phyloP scores from a whole-genome alignment of 192 early-diverging fungal genomes.

The Linnemannia exigua region DNA sequence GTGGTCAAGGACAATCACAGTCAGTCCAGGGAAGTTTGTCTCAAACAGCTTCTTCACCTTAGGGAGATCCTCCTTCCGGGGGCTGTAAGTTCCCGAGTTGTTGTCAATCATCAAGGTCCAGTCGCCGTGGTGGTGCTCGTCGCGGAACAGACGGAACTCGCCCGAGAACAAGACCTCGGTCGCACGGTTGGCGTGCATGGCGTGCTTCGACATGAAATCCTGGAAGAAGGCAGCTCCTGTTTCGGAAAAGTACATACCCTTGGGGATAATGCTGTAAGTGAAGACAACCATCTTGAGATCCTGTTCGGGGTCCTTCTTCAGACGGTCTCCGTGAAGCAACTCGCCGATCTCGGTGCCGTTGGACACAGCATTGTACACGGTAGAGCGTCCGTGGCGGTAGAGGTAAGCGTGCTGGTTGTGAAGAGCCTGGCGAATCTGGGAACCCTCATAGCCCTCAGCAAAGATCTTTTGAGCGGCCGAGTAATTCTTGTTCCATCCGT shows the following conservation, averaged over 20 bases:
- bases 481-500: slow-evolving; percentile 45
- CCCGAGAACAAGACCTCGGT: slow-evolving; percentile 46
- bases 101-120: slow-evolving; percentile 55
- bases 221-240: slow-evolving; percentile 52
- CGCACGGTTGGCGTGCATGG: slow-evolving; percentile 55
- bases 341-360: slow-evolving; percentile 33
- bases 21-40: slow-evolving; percentile 40
- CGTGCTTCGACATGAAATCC: slow-evolving; percentile 58
- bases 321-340: slow-evolving; percentile 34
- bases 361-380: slow-evolving; percentile 11
- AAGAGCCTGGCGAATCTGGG: slow-evolving; percentile 38
- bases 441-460: slow-evolving; percentile 31
- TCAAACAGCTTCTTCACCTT: slow-evolving; percentile 38
- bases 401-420: slow-evolving; percentile 50
- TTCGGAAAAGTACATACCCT: slow-evolving; percentile 54
- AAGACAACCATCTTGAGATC: slow-evolving; percentile 46
- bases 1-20: slow-evolving; percentile 32
- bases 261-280: slow-evolving; percentile 47
- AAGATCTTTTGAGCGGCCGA: slow-evolving; percentile 45
- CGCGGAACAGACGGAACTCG: slow-evolving; percentile 46
- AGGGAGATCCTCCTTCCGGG: slow-evolving; percentile 36
- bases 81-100: slow-evolving; percentile 51
- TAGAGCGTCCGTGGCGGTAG: slow-evolving; percentile 42
- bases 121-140: slow-evolving; percentile 24
- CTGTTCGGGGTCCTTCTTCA: slow-evolving; percentile 31